These are phyloP conservation scores for Hyaloperonospora arabidopsidis DNA, from an alignment of 352 stramenopile species.

Conservation along the genomic window DNA sequence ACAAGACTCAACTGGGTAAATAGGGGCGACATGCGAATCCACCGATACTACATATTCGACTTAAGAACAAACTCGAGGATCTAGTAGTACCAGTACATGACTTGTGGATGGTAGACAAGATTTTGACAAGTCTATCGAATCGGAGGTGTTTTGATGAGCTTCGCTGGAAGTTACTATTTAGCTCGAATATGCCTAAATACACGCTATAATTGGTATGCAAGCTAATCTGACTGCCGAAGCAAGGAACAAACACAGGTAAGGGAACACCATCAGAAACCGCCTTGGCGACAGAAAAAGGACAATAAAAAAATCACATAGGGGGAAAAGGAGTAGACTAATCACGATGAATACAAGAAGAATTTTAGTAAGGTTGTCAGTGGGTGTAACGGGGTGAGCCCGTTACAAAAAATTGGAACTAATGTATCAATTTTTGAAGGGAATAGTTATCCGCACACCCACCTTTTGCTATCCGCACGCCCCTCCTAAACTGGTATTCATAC, in stretches of 20 bases:
- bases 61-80: constrained; percentile 2
- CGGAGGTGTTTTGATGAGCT: constrained; percentile 5
- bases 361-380: too few species aligned
- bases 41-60: background rate
- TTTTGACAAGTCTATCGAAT: background rate
- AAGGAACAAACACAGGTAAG: too few species aligned
- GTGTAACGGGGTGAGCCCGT: too few species aligned
- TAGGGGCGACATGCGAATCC: background rate
- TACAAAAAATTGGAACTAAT: too few species aligned
- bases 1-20: background rate
- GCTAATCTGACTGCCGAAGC: too few species aligned
- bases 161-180: constrained; percentile 8
- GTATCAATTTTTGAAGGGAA: too few species aligned
- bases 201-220: too few species aligned
- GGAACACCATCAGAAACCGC: constrained; percentile 1
- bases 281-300: background rate
- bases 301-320: background rate
- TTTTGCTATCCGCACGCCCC: too few species aligned
- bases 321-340: too few species aligned
- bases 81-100: background rate
- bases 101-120: constrained; percentile 2
- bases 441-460: too few species aligned
- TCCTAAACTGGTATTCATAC: too few species aligned
- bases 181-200: constrained; percentile 6
- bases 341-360: too few species aligned